These are phyloP conservation scores for Opeltia flavorubescens DNA, from an alignment of 495 filamentous ascomycete species.

Conservation along the genomic window DNA sequence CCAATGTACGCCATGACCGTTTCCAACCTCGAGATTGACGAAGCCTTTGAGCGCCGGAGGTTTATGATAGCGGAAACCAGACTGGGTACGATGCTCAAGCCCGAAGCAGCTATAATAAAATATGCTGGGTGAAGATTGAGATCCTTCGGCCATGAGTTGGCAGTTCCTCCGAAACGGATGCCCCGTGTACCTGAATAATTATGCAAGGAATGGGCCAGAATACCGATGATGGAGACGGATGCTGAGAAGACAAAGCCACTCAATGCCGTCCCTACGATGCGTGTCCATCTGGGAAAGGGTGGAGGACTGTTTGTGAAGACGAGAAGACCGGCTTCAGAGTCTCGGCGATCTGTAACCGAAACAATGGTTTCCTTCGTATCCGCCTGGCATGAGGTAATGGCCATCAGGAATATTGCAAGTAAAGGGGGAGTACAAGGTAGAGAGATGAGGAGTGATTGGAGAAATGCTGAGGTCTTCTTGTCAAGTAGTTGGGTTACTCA, in stretches of 20 bases:
- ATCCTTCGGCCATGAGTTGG: conserved; percentile 3
- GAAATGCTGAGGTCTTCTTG: no score
- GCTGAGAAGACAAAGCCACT: not conserved
- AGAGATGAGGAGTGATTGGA: no score
- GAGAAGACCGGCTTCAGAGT: not conserved
- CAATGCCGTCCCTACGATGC: not conserved
- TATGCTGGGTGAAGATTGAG: conserved; percentile 1
- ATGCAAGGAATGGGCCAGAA: not conserved
- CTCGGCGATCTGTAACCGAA: not conserved
- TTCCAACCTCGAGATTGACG: not conserved
- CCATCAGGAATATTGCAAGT: not conserved
- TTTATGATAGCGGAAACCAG: not conserved
- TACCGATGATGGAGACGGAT: not conserved
- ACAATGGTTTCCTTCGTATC: not conserved
- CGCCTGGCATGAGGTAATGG: no score
- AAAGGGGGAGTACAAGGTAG: not conserved
- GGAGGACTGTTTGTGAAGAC: not conserved
- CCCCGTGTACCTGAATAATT: not conserved
- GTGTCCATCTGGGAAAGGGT: conserved; percentile 2
- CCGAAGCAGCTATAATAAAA: not conserved
- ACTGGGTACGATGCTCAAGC: not conserved
- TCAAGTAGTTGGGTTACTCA: no score
- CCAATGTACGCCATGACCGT: not conserved
- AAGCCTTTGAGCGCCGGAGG: not conserved
- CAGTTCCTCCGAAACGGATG: conserved; percentile 1